Evolutionary conservation across 2,329 filamentous ascomycete genomes (phyloP), one percentile per base, ranked within the genome.

Genomic region (Phoma herbarum): DNA sequence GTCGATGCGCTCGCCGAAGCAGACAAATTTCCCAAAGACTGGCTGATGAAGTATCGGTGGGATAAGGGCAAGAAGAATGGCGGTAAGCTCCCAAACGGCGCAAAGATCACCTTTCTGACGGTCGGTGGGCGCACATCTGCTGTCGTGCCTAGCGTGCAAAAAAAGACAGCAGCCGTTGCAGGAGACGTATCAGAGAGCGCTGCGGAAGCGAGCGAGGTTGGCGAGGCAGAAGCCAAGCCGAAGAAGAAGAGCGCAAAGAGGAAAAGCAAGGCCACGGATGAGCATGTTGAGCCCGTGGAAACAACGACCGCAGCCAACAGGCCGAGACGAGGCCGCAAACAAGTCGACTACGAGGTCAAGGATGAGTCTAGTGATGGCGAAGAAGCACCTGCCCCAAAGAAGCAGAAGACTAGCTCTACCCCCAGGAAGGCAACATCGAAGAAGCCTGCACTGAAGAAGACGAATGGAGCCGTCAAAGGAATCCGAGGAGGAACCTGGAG

Each of bases 71-170:
- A 92, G 72, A 93, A 94, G 72, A 83, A 86, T 1, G 78, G 84
- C 0, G 86, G 85, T 4, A 85, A 84, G 47, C 78, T 98, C 26
- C 94, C 94, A 0, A 96, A 87, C 64, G 95, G 95, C 0, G 89
- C 93, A 63, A 93, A 90, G 77, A 88, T 98, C 44, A 87, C 88
- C 0, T 95, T 94, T 71, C 78, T 98, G 47, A 97, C 90, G 0
- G 94, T 98, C 0, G 94, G 94, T 0, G 93, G 94, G 2, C 83
- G 95, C 44, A 98, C 95, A 3, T 97, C 92, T 71, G 96, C 93
- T 46, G 90, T 94, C 51, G 92, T 96, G 0, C 93, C 93, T 0
- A 87, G 83, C 12, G 80, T 95, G 26, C 95, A 98, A 80, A 96
- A 93, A 81, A 97, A 96, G 82, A 88, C 85, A 2, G 86, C 83